Evolutionary conservation across 2,329 filamentous ascomycete species (phyloP), one percentile per base, ranked within the genome.

Genomic region (Nemania sp.): DNA sequence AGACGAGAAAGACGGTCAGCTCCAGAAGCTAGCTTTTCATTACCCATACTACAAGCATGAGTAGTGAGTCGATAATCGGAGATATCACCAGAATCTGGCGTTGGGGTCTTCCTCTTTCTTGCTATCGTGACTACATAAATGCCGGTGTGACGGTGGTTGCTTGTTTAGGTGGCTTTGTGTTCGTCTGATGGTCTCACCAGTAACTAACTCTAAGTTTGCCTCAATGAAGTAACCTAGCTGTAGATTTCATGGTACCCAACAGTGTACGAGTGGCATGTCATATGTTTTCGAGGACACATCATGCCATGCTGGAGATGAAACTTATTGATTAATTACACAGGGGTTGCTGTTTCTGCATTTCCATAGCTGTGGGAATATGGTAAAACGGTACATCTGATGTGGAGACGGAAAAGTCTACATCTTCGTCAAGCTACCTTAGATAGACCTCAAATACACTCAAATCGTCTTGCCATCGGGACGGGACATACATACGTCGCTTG

Each of bases 11-110:
- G 49, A 51, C 65, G 56, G 58, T 65, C 62, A 47, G 65, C 65
- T 54, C 45, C 67, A 54, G 50, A 63, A 62, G 60, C 65, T 65
- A 67, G 64, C 65, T 66, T 67, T 66, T 72, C 68, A 63, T 69
- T 72, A 58, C 54, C 47, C 57, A 63, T 69, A 67, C 67, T 68
- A 61, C 54, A 66, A 67, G 56, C 63, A 68, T 67, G 65, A 43
- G 54, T 61, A 59, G 58, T 56, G 25, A 63, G 63, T 57, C 66
- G 62, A 57, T 52, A 71, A 70, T 67, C 62, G 59, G 60, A 68
- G 54, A 57, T 51, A n/a, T 59, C 52, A 34, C 50, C 34, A 59
- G 39, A 63, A 63, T 15, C 21, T 15, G 15, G 50, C 35, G 13
- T 18, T 17, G 5, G 17, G 32, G 17, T 49, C 18, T 54, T 32